Evolutionary conservation across 305 asterid genomes (phyloP).

Genomic region (Fraxinus sp.): DNA sequence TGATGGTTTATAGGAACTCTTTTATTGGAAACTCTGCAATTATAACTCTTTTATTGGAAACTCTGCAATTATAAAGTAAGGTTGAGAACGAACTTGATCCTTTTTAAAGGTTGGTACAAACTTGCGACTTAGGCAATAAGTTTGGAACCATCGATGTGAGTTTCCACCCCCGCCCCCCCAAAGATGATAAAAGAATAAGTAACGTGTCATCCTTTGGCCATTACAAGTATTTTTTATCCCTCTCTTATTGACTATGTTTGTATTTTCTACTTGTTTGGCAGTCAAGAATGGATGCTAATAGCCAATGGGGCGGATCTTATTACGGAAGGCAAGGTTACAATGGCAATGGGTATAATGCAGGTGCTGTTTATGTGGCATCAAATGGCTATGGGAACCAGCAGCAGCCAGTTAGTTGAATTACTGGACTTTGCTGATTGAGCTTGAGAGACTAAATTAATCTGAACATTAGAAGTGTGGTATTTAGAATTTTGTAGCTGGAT

Average conservation of each 20-base stretch:
- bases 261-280: slow-evolving; percentile 19
- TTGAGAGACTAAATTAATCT: slow-evolving; percentile 18
- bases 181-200: neutral
- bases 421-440: slow-evolving; percentile 9
- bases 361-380: slow-evolving; percentile 40
- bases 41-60: neutral
- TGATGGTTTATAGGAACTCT: neutral
- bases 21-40: neutral
- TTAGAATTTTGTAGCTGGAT: slow-evolving; percentile 44
- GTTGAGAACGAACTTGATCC: neutral
- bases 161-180: neutral
- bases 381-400: slow-evolving; percentile 50
- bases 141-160: neutral
- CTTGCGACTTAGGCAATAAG: neutral
- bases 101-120: neutral
- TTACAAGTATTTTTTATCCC: neutral
- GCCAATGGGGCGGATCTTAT: slow-evolving; percentile 40
- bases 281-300: slow-evolving; percentile 33
- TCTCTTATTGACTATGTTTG: neutral
- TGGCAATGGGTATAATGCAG: slow-evolving; percentile 47
- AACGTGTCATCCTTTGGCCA: neutral
- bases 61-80: neutral
- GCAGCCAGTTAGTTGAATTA: slow-evolving; percentile 51
- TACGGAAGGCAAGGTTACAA: slow-evolving; percentile 49
- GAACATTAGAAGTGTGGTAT: slow-evolving; percentile 25